phyloP scores from a whole-genome alignment of 352 stramenopile species.

The Poterioochromonas sp. region DNA sequence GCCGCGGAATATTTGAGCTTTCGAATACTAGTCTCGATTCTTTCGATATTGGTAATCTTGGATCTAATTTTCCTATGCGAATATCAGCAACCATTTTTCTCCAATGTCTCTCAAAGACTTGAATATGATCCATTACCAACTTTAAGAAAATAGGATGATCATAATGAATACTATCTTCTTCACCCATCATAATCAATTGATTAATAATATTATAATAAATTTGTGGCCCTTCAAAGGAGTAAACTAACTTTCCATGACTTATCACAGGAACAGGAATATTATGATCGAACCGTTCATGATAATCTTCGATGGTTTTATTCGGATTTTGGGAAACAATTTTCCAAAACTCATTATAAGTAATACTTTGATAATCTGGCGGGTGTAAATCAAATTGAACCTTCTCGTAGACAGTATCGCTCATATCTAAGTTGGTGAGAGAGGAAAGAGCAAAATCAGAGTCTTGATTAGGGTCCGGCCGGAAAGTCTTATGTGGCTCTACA shows the following conservation, averaged over 20 bases:
- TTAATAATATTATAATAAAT: slow-evolving; percentile 12
- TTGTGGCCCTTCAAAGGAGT: not conserved
- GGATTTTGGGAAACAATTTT: slow-evolving; percentile 8
- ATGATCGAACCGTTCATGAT: not conserved
- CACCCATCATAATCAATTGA: too few relatives aligned
- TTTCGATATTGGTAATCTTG: not conserved
- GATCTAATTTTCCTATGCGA: not conserved
- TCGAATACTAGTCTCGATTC: not conserved
- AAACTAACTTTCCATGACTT: not conserved
- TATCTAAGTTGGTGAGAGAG: too few relatives aligned
- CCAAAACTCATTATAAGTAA: not conserved
- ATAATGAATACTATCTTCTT: not conserved
- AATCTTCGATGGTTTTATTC: slow-evolving; percentile 9
- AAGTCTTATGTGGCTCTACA: too few relatives aligned
- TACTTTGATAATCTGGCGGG: not conserved
- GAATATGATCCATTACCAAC: slow-evolving; percentile 11
- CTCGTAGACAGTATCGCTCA: too few relatives aligned
- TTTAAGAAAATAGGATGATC: not conserved
- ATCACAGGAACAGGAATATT: slow-evolving; percentile 19
- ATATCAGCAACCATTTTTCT: slow-evolving; percentile 25
- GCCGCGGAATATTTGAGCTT: not conserved
- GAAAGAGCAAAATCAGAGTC: too few relatives aligned
- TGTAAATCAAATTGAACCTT: not conserved
- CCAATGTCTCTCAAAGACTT: slow-evolving; percentile 28
- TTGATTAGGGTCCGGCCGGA: too few relatives aligned